Evolutionary conservation across 202 grass and related monocot species (phyloP), one percentile per base, ranked within the genome.

Genomic region (Zizania palustris): DNA sequence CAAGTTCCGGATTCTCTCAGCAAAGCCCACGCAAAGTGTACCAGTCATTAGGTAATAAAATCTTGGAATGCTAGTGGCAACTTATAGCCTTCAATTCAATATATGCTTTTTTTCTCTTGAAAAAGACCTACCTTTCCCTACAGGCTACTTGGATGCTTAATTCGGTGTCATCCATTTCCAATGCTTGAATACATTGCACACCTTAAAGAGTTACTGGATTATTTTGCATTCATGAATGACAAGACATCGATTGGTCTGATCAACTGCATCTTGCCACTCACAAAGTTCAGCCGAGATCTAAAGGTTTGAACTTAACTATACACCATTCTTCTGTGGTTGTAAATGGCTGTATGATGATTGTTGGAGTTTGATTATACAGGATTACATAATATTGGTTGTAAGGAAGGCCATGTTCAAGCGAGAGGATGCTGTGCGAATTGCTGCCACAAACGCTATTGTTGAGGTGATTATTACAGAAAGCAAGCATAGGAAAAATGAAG

Each of bases 341-440:
- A 63, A 42, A 80, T 10, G 0, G 20, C 22, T 63, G 8, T 39
- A 56, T 84, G 39, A 78, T 71, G 71, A 69, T 73, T 28, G 43
- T 82, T 67, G 10, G 45, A 63, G 40, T 78, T 77, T 37, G 46
- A 28, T 61, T 90, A 66, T 88, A 51, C 83, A 97, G 90, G 86
- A 97, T 89, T 97, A 97, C 67, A 84, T 93, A 77, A 89, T 97
- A 74, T 74, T 97, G 64, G 93, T 97, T 68, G 81, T 84, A 74
- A 89, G 93, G 70, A 97, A 93, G 79, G 90, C 93, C 37, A 97
- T 93, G 90, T 97, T 97, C 72, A 93, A 91, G 71, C 80, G 82
- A 76, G 90, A 91, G 71, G 88, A 91, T 48, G 74, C 50, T 67
- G 81, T 93, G 41, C 85, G 86, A 10, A 74, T 93, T 55, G 84